Conservation (phyloP, 2,329 filamentous ascomycete species). For the Sphaceloma murrayae region DNA sequence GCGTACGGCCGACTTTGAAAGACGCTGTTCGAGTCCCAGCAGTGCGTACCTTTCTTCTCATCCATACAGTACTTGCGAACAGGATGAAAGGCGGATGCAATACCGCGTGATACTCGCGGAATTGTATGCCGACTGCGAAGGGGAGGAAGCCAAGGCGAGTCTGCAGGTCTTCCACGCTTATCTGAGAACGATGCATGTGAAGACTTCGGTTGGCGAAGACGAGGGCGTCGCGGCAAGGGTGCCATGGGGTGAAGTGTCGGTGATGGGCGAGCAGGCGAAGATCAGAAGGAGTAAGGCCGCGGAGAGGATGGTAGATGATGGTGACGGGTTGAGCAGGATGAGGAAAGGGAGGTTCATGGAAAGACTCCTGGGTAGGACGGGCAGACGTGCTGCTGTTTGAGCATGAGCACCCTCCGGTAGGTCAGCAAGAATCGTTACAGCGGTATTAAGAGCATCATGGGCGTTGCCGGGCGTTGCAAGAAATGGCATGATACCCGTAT, state of each 20-base stretch:
- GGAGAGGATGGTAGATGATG: neutral
- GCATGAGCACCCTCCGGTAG: conserved; percentile 1
- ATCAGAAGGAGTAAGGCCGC: conserved; percentile 8
- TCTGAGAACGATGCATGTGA: conserved; percentile 10
- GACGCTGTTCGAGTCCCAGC: conserved; percentile 29
- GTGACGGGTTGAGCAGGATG: conserved; percentile 14
- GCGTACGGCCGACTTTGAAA: conserved; percentile 40
- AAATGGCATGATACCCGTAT: neutral
- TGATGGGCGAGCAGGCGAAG: neutral
- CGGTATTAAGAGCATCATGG: too few species aligned
- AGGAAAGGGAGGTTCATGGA: conserved; percentile 29
- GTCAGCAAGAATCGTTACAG: too few species aligned
- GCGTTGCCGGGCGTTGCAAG: too few species aligned
- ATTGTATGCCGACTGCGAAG: conserved; percentile 9
- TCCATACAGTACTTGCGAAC: conserved; percentile 21
- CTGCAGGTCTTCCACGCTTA: conserved; percentile 11
- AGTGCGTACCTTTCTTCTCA: conserved; percentile 42
- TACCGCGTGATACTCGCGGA: neutral
- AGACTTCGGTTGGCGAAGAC: conserved; percentile 14
- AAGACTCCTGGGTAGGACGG: conserved; percentile 26
- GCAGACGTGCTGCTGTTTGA: conserved; percentile 3
- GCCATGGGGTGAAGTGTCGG: conserved; percentile 21
- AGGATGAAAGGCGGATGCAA: conserved; percentile 1
- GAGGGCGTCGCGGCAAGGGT: conserved; percentile 45
- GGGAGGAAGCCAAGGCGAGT: conserved; percentile 7